Evolutionary conservation across 2,329 filamentous ascomycete genomes (phyloP).

Genomic region (Diaporthe longicolla): DNA sequence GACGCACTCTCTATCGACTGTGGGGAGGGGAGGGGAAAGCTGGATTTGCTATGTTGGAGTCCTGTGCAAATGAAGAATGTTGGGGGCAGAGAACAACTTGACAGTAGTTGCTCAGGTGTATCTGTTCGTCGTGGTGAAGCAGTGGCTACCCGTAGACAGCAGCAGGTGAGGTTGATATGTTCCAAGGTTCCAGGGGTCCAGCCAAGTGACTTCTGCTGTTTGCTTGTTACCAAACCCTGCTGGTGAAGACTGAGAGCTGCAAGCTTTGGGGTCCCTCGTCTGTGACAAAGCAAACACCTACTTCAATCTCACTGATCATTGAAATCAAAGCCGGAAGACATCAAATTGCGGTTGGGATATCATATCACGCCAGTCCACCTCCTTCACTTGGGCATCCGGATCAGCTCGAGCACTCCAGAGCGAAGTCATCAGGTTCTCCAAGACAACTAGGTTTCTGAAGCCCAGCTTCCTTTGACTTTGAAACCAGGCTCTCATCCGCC

Average conservation of each 20-base stretch:
- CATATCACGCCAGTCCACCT: conserved; percentile 12
- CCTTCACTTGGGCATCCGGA: background rate
- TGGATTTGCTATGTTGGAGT: background rate
- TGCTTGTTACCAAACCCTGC: background rate
- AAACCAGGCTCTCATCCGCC: conserved; percentile 51
- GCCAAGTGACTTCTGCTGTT: background rate
- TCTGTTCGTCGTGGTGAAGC: background rate
- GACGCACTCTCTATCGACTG: too few relatives aligned
- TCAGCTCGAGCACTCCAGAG: conserved; percentile 10
- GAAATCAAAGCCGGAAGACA: conserved; percentile 9
- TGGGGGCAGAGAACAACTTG: background rate
- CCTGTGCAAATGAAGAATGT: background rate
- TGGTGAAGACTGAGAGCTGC: too few relatives aligned
- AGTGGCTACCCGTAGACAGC: background rate
- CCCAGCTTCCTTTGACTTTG: conserved; percentile 52
- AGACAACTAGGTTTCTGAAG: conserved; percentile 51
- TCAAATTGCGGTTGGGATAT: conserved; percentile 24
- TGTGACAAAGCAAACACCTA: background rate
- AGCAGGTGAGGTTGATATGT: background rate
- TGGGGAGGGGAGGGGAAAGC: background rate
- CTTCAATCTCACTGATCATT: too few relatives aligned
- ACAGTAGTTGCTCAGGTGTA: background rate
- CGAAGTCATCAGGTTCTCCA: conserved; percentile 46
- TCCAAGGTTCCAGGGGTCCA: background rate
- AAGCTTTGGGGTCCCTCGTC: background rate